Percentiles rank a stretch among this genome's conserved stretches.
Evolutionary conservation across 192 early-diverging fungal genomes (phyloP).

Genomic region (Gonapodya sp.): DNA sequence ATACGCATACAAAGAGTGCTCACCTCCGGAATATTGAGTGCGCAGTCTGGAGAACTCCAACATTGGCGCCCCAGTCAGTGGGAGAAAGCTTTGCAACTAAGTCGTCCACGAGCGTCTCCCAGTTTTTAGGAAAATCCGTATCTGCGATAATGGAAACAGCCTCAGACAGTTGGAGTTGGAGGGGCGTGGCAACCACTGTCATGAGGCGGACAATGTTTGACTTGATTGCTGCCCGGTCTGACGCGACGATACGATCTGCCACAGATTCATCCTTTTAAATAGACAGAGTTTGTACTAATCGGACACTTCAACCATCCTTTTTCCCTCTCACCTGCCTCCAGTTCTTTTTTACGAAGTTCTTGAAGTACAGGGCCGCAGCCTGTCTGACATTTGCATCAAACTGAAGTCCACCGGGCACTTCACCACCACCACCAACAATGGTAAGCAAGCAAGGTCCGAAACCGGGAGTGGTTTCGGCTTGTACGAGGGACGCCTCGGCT

Average conservation of each 20-base stretch:
- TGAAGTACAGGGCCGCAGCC: slow-evolving; percentile 83
- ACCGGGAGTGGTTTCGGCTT: slow-evolving; percentile 43
- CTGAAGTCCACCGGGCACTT: slow-evolving; percentile 28
- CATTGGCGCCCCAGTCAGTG: slow-evolving; percentile 73
- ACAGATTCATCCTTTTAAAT: slow-evolving; percentile 36
- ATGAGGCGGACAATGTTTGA: slow-evolving; percentile 73
- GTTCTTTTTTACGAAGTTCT: slow-evolving; percentile 86
- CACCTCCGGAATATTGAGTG: slow-evolving; percentile 90
- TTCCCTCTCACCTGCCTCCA: slow-evolving; percentile 50
- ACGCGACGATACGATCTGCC: slow-evolving; percentile 34
- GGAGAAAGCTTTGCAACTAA: slow-evolving; percentile 66
- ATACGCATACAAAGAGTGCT: neutral
- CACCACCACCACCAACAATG: slow-evolving; percentile 45
- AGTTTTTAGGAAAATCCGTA: slow-evolving; percentile 84
- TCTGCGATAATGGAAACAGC: slow-evolving; percentile 89
- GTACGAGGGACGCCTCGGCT: slow-evolving; percentile 48
- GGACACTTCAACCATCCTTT: neutral
- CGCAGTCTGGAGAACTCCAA: slow-evolving; percentile 85
- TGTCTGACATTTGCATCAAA: slow-evolving; percentile 55
- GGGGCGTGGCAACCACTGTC: slow-evolving; percentile 61
- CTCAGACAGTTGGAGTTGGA: slow-evolving; percentile 87
- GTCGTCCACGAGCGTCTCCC: slow-evolving; percentile 70
- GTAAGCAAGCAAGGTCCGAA: slow-evolving; percentile 64
- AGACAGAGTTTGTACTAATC: slow-evolving; percentile 23
- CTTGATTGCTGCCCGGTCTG: slow-evolving; percentile 77